phyloP scores from a whole-genome alignment of 768 basidiomycete genomes.

The Inosperma sp. region DNA sequence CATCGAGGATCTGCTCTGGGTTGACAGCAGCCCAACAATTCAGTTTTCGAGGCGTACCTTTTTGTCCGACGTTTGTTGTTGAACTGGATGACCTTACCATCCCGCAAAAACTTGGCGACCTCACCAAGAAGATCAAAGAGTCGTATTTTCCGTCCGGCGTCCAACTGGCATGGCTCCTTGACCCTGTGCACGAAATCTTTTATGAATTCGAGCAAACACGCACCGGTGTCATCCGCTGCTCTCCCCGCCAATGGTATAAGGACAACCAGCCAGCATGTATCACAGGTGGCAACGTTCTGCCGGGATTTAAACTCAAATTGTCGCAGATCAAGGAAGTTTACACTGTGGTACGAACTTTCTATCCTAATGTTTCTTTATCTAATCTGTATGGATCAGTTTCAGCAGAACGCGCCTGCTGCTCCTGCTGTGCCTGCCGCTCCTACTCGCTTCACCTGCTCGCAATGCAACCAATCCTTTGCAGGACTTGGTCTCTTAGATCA shows the following conservation, averaged over 20 bases:
- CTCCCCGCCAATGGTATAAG: neutral
- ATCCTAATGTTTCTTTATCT: neutral
- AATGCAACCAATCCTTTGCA: neutral
- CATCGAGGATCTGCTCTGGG: neutral
- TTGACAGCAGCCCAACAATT: neutral
- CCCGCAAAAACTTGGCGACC: neutral
- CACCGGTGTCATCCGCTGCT: neutral
- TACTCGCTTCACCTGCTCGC: neutral
- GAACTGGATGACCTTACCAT: neutral
- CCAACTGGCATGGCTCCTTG: neutral
- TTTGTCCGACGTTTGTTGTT: neutral
- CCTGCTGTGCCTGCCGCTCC: neutral
- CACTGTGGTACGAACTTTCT: slow-evolving; percentile 2
- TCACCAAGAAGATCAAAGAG: neutral
- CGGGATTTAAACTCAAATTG: neutral
- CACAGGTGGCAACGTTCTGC: neutral
- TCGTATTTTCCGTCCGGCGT: neutral
- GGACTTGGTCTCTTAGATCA: neutral
- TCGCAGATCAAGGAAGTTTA: slow-evolving; percentile 1
- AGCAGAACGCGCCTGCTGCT: neutral
- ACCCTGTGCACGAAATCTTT: neutral
- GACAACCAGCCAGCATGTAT: slow-evolving; percentile 2
- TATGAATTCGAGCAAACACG: neutral
- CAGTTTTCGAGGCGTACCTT: neutral
- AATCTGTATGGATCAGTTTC: slow-evolving; percentile 4